Evolutionary conservation across 768 basidiomycete genomes (phyloP).

Genomic region (Myochromella boudieri): DNA sequence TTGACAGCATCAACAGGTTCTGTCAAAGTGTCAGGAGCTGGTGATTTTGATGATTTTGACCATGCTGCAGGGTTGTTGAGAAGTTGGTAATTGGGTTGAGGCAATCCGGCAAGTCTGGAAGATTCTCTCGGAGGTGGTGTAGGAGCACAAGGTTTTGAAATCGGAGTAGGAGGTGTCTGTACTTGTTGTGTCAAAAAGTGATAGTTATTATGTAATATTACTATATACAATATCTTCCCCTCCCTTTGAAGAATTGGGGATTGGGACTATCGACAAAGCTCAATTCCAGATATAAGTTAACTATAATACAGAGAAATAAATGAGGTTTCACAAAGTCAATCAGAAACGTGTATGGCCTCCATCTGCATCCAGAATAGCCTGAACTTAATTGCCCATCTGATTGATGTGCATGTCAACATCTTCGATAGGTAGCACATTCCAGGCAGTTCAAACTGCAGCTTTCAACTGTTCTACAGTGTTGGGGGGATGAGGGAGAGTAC

Average conservation of each 20-base stretch:
- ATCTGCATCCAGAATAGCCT: slow-evolving; percentile 12
- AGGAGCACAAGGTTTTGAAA: too few species aligned
- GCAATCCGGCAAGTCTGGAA: neutral
- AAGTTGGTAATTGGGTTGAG: slow-evolving; percentile 2
- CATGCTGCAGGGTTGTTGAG: slow-evolving; percentile 9
- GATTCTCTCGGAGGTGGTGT: too few species aligned
- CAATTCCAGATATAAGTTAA: too few species aligned
- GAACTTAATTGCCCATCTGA: slow-evolving; percentile 2
- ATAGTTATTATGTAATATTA: too few species aligned
- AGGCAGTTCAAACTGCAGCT: slow-evolving; percentile 8
- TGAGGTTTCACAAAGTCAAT: too few species aligned
- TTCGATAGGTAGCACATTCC: slow-evolving; percentile 12
- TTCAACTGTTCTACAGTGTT: slow-evolving; percentile 12
- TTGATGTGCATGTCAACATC: slow-evolving; percentile 15
- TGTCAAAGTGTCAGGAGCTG: neutral
- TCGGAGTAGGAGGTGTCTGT: too few species aligned
- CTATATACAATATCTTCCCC: too few species aligned
- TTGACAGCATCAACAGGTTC: neutral
- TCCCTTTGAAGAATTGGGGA: too few species aligned
- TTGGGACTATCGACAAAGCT: too few species aligned
- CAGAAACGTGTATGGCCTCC: neutral
- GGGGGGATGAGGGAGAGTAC: slow-evolving; percentile 5
- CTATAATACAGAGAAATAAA: too few species aligned
- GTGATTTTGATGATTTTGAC: slow-evolving; percentile 2
- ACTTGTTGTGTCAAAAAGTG: too few species aligned